phyloP scores from a whole-genome alignment of 169 alveolate species.

The Toxoplasma gondii region DNA sequence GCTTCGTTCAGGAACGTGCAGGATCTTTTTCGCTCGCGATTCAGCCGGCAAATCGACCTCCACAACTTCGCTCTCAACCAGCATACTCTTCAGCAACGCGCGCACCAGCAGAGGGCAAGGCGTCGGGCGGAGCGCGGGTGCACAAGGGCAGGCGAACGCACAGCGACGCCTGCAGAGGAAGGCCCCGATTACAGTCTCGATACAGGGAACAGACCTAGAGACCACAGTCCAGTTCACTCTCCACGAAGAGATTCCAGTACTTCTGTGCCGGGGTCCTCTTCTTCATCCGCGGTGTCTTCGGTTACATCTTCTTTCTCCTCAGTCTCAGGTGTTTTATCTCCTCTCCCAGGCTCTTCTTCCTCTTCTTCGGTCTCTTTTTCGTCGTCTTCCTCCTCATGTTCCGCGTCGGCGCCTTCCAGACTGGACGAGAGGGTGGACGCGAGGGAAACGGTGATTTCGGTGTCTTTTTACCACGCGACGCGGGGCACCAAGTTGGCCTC shows the following conservation, averaged over 20 bases:
- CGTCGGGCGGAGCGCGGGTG: not conserved
- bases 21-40: slow-evolving; percentile 13
- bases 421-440: not conserved
- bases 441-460: slow-evolving; percentile 14
- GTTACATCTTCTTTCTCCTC: no score
- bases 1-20: not conserved
- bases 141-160: not conserved
- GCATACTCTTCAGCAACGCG: not conserved
- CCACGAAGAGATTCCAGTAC: not conserved
- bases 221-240: no score
- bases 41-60: not conserved
- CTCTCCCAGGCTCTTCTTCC: no score
- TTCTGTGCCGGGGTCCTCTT: not conserved
- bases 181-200: not conserved
- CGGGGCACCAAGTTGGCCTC: slow-evolving; percentile 72
- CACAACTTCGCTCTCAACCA: slow-evolving; percentile 22
- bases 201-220: no score
- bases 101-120: not conserved
- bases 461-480: slow-evolving; percentile 68
- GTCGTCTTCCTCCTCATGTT: not conserved
- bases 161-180: not conserved
- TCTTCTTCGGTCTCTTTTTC: not conserved
- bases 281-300: not conserved
- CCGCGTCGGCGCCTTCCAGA: not conserved
- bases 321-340: no score